Conservation (phyloP, 116 monocot species). For the Posidonia oceanica region DNA sequence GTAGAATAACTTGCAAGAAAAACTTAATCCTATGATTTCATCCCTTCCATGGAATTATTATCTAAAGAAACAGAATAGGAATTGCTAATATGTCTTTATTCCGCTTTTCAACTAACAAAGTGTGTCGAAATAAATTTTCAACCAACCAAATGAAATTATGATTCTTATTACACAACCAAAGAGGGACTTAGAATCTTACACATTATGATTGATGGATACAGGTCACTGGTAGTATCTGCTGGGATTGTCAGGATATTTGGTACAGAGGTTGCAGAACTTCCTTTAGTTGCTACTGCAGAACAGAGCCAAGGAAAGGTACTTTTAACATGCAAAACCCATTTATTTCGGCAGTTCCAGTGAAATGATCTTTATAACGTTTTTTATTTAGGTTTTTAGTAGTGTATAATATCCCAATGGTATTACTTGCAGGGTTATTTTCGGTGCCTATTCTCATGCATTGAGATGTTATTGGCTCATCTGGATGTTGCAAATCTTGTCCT, state of each 20-base stretch:
- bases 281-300: constrained; percentile 29
- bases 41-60: too few species aligned
- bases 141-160: too few species aligned
- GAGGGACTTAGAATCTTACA: not conserved
- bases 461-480: constrained; percentile 21
- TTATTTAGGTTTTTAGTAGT: not conserved
- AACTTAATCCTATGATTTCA: too few species aligned
- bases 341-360: too few species aligned
- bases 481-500: constrained; percentile 33
- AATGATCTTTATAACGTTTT: not conserved
- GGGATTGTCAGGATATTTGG: constrained; percentile 41
- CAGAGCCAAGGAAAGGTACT: constrained; percentile 27
- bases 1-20: too few species aligned
- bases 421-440: constrained; percentile 42
- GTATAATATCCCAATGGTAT: not conserved
- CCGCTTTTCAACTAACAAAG: too few species aligned
- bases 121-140: too few species aligned
- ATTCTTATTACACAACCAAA: too few species aligned
- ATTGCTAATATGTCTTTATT: too few species aligned
- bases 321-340: not conserved
- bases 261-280: constrained; percentile 33
- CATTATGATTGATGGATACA: constrained; percentile 10
- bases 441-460: constrained; percentile 32
- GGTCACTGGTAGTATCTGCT: constrained; percentile 34
- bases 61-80: too few species aligned